Base-by-base conservation (phyloP, 2,329 filamentous ascomycete genomes). In the Raffaelea arxii region DNA sequence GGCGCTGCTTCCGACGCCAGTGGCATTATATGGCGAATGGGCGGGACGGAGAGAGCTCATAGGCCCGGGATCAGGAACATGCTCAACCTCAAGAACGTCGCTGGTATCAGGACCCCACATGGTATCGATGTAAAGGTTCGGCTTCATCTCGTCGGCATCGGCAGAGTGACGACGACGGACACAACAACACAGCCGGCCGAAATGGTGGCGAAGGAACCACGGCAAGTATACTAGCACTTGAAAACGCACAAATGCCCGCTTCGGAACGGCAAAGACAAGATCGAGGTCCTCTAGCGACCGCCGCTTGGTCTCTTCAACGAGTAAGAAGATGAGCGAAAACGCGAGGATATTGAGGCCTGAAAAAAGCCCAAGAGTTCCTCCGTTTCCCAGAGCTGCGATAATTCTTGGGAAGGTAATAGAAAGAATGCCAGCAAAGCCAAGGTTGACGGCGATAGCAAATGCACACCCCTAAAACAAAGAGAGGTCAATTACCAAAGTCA, bases 241-340 rank as follows among this genome's bases (percentile, higher is more conserved):
- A 52, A 82, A 82, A 47, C 60, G 65, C 61, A 76, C 70, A 53
- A 78, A 78, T 39, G 67, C 71, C 22, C 70, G 65, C 6, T 75
- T 80, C 3, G 78, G 77, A 2, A 82, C 77, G 7, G 74, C 77
- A 54, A 77, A 77, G 44, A 77, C 68, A 50, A 75, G 73, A 53
- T 82, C 78, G 23, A 82, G 63, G 59, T 74, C 71, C 52, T 73
- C 71, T 12, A 74, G 61, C 3, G 68, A 71, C 21, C 68, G 64
- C 55, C 72, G 57, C 59, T 78, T 78, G n/a, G 75, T 78, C 57
- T 78, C 75, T 45, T 69, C 66, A 7, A 69, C 61, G 4, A 70
- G 51, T 1, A 72, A 55, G 54, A 70, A 69, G 4, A 72, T 65
- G 24, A 71, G 59, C 4, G 66, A 49, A n/a, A 70, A 65, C 0